These are phyloP conservation scores for Leccinum rimulosum DNA, from an alignment of 768 basidiomycete species.

Conservation along the genomic window DNA sequence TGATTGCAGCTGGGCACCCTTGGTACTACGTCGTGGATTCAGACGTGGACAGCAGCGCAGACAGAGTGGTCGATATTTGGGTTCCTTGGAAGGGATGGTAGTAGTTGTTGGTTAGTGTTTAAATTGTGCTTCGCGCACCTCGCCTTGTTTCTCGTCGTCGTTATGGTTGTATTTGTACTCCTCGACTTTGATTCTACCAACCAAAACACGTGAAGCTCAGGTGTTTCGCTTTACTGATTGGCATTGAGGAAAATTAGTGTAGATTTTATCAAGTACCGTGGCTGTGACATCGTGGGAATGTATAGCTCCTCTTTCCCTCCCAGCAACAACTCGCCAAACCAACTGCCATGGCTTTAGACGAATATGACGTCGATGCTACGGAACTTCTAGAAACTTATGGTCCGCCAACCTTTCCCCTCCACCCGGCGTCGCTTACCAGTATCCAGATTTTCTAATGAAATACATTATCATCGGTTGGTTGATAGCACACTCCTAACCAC, in stretches of 20 bases:
- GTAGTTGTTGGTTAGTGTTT: not conserved
- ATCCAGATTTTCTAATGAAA: conserved; percentile 95
- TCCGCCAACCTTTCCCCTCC: conserved; percentile 31
- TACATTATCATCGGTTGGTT: conserved; percentile 89
- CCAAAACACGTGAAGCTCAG: no score
- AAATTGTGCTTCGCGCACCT: no score
- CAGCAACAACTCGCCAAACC: not conserved
- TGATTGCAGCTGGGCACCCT: conserved; percentile 74
- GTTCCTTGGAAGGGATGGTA: conserved; percentile 92
- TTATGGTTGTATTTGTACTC: no score
- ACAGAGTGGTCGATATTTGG: conserved; percentile 75
- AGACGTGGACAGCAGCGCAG: conserved; percentile 42
- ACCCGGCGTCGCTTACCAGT: conserved; percentile 13
- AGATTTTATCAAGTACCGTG: not conserved
- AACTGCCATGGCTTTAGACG: conserved; percentile 51
- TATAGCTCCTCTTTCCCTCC: not conserved
- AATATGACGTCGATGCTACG: conserved; percentile 80
- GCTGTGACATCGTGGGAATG: conserved; percentile 24
- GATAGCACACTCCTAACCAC: conserved; percentile 5
- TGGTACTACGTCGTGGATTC: conserved; percentile 86
- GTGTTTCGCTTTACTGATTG: no score
- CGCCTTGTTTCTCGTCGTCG: no score
- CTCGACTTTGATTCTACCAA: no score
- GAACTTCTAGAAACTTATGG: conserved; percentile 95
- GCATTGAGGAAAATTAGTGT: no score